phyloP scores from a whole-genome alignment of 768 basidiomycete genomes.

The Leccinum sublutescens region DNA sequence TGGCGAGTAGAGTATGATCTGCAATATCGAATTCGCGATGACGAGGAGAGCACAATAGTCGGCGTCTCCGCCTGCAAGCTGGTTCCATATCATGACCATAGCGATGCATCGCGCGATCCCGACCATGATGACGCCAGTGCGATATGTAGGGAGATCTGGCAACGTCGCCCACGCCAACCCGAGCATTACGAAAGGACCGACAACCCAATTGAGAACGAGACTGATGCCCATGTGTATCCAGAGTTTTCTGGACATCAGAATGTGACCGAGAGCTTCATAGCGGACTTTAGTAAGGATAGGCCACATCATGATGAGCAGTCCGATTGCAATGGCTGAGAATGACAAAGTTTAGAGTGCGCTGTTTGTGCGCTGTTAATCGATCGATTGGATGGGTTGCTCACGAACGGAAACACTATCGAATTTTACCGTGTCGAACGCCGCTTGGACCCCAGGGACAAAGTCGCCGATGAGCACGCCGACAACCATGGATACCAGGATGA shows the following conservation, averaged over 20 bases:
- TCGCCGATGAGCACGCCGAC: conserved; percentile 73
- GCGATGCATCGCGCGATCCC: conserved; percentile 47
- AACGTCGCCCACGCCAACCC: conserved; percentile 82
- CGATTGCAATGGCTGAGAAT: conserved; percentile 68
- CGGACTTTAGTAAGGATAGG: conserved; percentile 74
- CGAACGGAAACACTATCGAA: conserved; percentile 76
- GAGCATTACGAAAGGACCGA: conserved; percentile 86
- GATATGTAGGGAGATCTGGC: conserved; percentile 72
- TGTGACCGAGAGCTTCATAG: conserved; percentile 63
- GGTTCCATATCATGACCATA: conserved; percentile 83
- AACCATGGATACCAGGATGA: conserved; percentile 73
- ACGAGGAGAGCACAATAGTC: conserved; percentile 81
- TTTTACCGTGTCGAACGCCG: conserved; percentile 59
- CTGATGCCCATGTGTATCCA: conserved; percentile 72
- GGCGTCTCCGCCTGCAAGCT: conserved; percentile 63
- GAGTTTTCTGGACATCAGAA: conserved; percentile 51
- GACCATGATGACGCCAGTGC: conserved; percentile 80
- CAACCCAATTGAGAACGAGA: conserved; percentile 73
- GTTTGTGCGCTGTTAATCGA: background rate
- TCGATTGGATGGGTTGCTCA: conserved; percentile 39
- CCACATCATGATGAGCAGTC: conserved; percentile 89
- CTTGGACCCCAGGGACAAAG: conserved; percentile 57
- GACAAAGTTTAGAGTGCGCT: background rate
- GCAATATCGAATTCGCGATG: conserved; percentile 74
- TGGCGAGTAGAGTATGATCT: conserved; percentile 70